A percentile compares a stretch with the other conserved stretches of the same genome.
These are phyloP conservation scores for Deinandra increscens DNA, from an alignment of 129 eudicot species.

Conservation along the genomic window DNA sequence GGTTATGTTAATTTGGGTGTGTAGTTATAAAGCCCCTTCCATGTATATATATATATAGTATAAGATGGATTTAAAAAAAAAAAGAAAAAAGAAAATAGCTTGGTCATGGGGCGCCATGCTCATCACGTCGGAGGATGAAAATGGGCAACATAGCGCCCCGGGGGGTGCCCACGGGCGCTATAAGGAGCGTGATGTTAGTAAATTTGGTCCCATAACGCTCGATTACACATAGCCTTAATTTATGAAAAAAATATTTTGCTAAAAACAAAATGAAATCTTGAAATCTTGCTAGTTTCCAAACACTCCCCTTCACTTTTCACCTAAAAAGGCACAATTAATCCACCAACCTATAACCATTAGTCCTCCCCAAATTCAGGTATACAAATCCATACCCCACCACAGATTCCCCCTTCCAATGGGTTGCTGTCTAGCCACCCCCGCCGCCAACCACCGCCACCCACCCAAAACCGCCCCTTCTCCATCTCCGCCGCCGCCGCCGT, in stretches of 20 bases:
- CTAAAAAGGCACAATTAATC: conserved; percentile 24
- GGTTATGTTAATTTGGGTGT: too few relatives aligned
- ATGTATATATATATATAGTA: too few relatives aligned
- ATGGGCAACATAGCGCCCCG: too few relatives aligned
- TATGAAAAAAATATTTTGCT: neutral
- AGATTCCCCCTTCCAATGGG: conserved; percentile 47
- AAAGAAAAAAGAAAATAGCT: too few relatives aligned
- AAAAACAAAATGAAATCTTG: neutral
- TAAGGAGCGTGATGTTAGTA: too few relatives aligned
- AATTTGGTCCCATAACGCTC: too few relatives aligned
- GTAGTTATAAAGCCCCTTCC: too few relatives aligned
- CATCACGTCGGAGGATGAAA: too few relatives aligned
- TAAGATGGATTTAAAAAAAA: too few relatives aligned
- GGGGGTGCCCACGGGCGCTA: too few relatives aligned
- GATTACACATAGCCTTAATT: too few relatives aligned
- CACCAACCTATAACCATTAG: conserved; percentile 22
- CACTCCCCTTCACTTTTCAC: conserved; percentile 15
- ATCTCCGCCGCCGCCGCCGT: conserved; percentile 7
- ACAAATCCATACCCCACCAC: conserved; percentile 24
- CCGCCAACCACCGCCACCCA: conserved; percentile 25
- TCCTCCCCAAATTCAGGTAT: conserved; percentile 16
- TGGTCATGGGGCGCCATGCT: too few relatives aligned
- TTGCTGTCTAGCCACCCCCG: conserved; percentile 64
- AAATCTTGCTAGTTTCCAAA: conserved; percentile 11
- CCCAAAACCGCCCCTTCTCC: neutral